Evolutionary conservation across 257 asterid species (phyloP).

Genomic region (Voacanga thouarsii): DNA sequence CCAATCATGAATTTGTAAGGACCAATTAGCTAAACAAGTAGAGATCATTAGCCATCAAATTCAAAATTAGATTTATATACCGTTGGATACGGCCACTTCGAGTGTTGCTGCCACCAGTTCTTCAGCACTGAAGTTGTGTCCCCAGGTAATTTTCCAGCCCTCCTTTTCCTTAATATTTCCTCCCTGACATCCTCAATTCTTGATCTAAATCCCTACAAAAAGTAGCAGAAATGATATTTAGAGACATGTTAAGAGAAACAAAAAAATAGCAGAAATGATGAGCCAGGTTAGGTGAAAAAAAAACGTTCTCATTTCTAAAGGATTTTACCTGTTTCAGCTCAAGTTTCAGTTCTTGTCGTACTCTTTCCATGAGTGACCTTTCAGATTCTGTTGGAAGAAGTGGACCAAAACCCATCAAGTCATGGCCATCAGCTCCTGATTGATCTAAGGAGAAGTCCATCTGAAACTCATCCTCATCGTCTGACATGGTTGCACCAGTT

Average conservation of each 20-base stretch:
- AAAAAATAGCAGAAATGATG: not conserved
- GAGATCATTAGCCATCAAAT: not conserved
- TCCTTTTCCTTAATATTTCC: constrained; percentile 84
- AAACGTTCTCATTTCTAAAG: not conserved
- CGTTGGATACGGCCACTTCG: constrained; percentile 99
- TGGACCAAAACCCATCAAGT: constrained; percentile 88
- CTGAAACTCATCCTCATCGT: constrained; percentile 78
- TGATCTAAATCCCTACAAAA: constrained; percentile 83
- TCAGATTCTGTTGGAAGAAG: constrained; percentile 95
- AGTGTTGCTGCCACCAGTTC: constrained; percentile 96
- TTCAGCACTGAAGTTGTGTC: constrained; percentile 87
- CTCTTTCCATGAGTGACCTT: constrained; percentile 91
- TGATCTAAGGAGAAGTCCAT: constrained; percentile 80
- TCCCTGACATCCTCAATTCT: constrained; percentile 93
- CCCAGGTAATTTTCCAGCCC: constrained; percentile 95
- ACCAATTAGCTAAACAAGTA: too few species aligned
- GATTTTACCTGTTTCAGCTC: constrained; percentile 84
- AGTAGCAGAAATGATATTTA: not conserved
- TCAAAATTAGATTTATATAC: constrained; percentile 41
- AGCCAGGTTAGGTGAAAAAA: not conserved
- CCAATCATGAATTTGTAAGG: not conserved
- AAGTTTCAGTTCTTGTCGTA: constrained; percentile 84
- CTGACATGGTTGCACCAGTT: constrained; percentile 90
- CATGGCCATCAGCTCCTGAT: constrained; percentile 63
- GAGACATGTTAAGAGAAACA: not conserved